Evolutionary conservation across 371 early-diverging fungal genomes (phyloP).

Genomic region (Mucor mucedo): DNA sequence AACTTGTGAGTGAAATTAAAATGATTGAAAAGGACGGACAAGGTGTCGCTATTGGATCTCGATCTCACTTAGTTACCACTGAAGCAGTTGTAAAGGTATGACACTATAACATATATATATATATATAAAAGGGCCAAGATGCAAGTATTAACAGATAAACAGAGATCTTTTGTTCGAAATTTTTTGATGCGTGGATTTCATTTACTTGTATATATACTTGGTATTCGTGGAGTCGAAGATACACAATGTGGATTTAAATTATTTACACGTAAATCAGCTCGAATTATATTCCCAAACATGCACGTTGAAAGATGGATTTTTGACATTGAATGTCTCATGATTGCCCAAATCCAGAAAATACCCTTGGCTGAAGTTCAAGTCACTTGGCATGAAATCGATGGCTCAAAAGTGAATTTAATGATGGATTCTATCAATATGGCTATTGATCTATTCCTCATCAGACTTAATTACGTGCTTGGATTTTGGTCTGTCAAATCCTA

Average conservation of each 20-base stretch:
- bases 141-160: not conserved
- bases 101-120: too few species aligned
- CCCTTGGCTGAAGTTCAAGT: slow-evolving; percentile 90
- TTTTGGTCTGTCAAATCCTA: slow-evolving; percentile 66
- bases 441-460: slow-evolving; percentile 82
- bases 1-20: slow-evolving; percentile 56
- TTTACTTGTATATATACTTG: slow-evolving; percentile 79
- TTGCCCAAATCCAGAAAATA: slow-evolving; percentile 72
- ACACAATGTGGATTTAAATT: slow-evolving; percentile 98
- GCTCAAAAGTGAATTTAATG: slow-evolving; percentile 89
- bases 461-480: slow-evolving; percentile 85
- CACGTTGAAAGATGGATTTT: slow-evolving; percentile 97
- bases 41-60: slow-evolving; percentile 86
- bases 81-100: slow-evolving; percentile 94
- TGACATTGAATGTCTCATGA: slow-evolving; percentile 92
- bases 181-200: slow-evolving; percentile 94
- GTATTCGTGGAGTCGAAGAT: slow-evolving; percentile 85
- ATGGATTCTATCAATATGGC: slow-evolving; percentile 91
- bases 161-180: slow-evolving; percentile 90
- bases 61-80: slow-evolving; percentile 87
- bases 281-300: slow-evolving; percentile 82
- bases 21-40: slow-evolving; percentile 49
- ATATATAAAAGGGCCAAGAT: too few species aligned
- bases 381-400: slow-evolving; percentile 96
- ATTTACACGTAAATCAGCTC: slow-evolving; percentile 82